Evolutionary conservation across 1,284 basidiomycete genomes (phyloP), one percentile per base, ranked within the genome.

Genomic region (Rhizoctonia solani): DNA sequence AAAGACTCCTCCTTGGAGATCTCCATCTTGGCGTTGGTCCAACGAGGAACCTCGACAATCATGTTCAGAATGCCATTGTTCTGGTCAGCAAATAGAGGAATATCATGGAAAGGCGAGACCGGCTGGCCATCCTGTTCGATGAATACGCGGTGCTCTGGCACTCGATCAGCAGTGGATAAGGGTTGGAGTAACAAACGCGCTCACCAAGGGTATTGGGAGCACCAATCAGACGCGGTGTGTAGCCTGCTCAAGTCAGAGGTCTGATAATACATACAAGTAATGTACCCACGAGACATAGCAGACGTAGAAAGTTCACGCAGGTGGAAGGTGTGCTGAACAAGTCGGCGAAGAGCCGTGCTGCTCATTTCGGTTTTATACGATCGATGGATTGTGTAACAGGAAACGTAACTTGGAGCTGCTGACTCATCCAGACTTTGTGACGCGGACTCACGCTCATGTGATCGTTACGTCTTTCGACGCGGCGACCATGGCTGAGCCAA

Each of bases 21-120:
- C 82, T 99, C 96, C 87, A 97, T 89, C 86, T 98, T 98, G 68
- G 93, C 93, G 84, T 99, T 99, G 78, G 95, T 98, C 97, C 97
- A 99, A 75, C 97, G 90, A 61, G 97, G 97, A 70, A 99, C 90
- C 82, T 99, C 96, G 77, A 98, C 95, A 78, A 98, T 82, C 94
- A 98, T 96, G 88, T 97, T 96, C 80, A 98, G 85, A 82, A 98
- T 90, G 76, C 90, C 92, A 79, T 90, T 90, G 81, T 83, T 88
- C 81, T 89, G 90, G 81, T 98, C 93, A 69, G 93, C 93, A 79
- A 95, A 97, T 75, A 98, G 92, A 27, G 95, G 95, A 75, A 98
- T 90, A 80, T 98, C 95, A 77, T 97, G 95, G 87, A 93, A 97
- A 69, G 93, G 84, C 16, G 95, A 97, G 70, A 96, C 81, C 78